A percentile compares a stretch with the other conserved stretches of the same genome.
These are phyloP conservation scores for Leersia perrieri DNA, from an alignment of 176 grass and related monocot species.

Conservation along the genomic window DNA sequence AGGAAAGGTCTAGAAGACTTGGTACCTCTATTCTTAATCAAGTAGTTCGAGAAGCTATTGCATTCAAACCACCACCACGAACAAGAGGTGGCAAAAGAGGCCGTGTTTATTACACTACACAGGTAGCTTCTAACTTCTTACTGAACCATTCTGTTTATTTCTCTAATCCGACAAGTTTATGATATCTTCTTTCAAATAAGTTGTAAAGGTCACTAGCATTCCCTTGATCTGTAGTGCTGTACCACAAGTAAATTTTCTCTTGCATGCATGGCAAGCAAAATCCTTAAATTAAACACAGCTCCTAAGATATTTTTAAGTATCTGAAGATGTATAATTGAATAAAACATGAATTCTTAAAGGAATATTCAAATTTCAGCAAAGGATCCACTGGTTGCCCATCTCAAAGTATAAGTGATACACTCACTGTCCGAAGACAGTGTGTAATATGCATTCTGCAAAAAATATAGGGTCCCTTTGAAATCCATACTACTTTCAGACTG, in stretches of 20 bases:
- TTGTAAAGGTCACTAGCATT: neutral
- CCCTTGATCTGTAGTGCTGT: neutral
- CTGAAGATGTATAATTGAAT: neutral
- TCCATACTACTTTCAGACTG: constrained; percentile 4
- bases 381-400: too few relatives aligned
- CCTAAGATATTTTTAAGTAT: neutral
- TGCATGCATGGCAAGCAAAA: neutral
- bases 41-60: constrained; percentile 84
- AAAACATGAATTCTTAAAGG: too few relatives aligned
- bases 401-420: too few relatives aligned
- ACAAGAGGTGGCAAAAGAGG: constrained; percentile 93
- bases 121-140: constrained; percentile 49
- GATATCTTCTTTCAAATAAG: neutral
- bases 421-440: too few relatives aligned
- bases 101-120: constrained; percentile 82
- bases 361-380: too few relatives aligned
- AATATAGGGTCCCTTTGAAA: neutral
- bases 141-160: neutral
- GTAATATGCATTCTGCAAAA: too few relatives aligned
- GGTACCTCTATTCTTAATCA: constrained; percentile 94
- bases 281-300: neutral
- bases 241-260: neutral
- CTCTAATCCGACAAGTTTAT: neutral
- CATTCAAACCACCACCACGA: constrained; percentile 87
- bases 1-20: constrained; percentile 91